Conservation (phyloP, 352 stramenopile genomes). For the Pythium scleroteichum region DNA sequence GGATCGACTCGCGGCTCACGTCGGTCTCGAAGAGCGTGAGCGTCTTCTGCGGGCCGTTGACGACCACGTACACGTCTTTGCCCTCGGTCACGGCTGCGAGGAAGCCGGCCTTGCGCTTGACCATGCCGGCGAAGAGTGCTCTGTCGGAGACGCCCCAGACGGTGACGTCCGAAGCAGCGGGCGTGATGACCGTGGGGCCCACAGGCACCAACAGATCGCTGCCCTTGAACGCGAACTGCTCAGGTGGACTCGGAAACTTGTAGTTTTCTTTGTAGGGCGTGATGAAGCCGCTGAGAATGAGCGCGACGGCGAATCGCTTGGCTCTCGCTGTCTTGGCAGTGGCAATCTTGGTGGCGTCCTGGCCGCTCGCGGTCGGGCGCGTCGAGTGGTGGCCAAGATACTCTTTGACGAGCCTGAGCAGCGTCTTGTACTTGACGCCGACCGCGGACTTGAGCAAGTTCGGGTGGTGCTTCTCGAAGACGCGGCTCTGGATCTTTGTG, state of each 20-base stretch:
- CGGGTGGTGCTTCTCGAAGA: constrained; percentile 26
- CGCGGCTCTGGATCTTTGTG: constrained; percentile 36
- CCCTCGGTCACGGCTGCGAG: constrained; percentile 49
- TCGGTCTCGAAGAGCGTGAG: constrained; percentile 41
- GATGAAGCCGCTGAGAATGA: constrained; percentile 28
- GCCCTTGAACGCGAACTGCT: constrained; percentile 41
- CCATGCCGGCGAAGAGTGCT: constrained; percentile 18
- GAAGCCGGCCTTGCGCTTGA: constrained; percentile 61
- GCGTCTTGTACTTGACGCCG: constrained; percentile 38
- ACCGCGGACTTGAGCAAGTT: constrained; percentile 44
- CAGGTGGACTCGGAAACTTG: constrained; percentile 40
- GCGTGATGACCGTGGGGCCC: constrained; percentile 32
- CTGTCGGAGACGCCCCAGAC: constrained; percentile 18
- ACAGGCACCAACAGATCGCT: constrained; percentile 49
- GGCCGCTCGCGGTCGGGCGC: not conserved
- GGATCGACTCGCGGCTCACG: constrained; percentile 25
- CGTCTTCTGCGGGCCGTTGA: constrained; percentile 43
- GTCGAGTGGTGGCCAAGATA: not conserved
- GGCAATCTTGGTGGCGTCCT: not conserved
- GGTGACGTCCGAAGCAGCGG: constrained; percentile 28
- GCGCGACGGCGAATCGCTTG: constrained; percentile 17
- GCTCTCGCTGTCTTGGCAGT: not conserved
- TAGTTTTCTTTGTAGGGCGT: constrained; percentile 33
- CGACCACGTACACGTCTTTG: constrained; percentile 55
- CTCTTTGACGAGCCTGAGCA: constrained; percentile 1